Evolutionary conservation across 106 monocot genomes (phyloP), one percentile per base, ranked within the genome.

Genomic region (Dendrobium huoshanense): DNA sequence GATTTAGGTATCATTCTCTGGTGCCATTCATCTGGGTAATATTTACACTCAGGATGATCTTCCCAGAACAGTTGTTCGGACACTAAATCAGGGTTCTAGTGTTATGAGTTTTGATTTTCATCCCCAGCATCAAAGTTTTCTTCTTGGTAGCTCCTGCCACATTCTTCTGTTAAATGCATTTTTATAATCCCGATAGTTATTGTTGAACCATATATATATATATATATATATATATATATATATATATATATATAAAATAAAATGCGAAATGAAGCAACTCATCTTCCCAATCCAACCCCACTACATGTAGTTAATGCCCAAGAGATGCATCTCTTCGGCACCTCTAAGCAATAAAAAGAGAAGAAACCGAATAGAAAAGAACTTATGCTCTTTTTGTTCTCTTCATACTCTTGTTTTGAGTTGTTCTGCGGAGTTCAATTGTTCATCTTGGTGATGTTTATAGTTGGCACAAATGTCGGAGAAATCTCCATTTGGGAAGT

Each of bases 91-190:
- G 80, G 92, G 98, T 87, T 95, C 98, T 15, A 95, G 82, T 88
- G 98, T 99, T 68, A 99, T 94, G 95, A 95, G 98, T 84, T 85
- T 99, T 79, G 98, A 99, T 88, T 99, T 99, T 81, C 98, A 99
- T 80, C 95, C 98, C 3, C 87, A 88, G 33, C 98, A 99, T 56
- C 98, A 93, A 77, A 95, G 92, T 77, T 87, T 95, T 75, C 90
- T 99, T 82, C 83, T 98, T 80, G 97, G 97, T 98, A 83, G 29
- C 7, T 83, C 1, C 44, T 83, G 55, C 42, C 22, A 8, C 65
- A 10, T 43, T 79, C 19, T 40, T 72, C 16, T 5, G 2, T 37
- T 72, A 25, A 24, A 24, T 7, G 9, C 64, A 65, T 65, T 25
- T 15, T 4, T 65, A 22, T 65, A 25, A 24, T 22, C 64, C 64